Percentiles rank a stretch among this genome's conserved stretches.
Conservation (phyloP, 495 filamentous ascomycete species). For the Aspergillus bridgeri region DNA sequence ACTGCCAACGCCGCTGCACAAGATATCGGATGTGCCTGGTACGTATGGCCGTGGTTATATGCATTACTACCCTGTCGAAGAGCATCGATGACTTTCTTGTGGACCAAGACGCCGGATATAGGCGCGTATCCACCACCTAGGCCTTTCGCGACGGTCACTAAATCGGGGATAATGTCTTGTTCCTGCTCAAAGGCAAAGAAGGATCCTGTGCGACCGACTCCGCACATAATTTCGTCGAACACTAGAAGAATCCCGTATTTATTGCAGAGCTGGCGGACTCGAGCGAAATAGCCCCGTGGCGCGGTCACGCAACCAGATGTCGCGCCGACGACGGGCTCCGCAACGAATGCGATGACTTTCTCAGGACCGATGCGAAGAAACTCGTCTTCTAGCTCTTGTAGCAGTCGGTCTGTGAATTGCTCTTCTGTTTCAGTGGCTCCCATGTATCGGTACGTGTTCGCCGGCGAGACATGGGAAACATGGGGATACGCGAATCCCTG, state of each 20-base stretch:
- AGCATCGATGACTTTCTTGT: conserved; percentile 29
- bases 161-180: conserved; percentile 31
- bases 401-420: conserved; percentile 36
- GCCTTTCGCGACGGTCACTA: conserved; percentile 41
- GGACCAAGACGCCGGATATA: conserved; percentile 34
- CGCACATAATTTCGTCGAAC: conserved; percentile 45
- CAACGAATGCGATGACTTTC: conserved; percentile 61
- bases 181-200: conserved; percentile 41
- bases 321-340: conserved; percentile 58
- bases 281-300: conserved; percentile 35
- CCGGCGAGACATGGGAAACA: conserved; percentile 33
- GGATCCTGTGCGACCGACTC: conserved; percentile 37
- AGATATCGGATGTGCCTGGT: conserved; percentile 56
- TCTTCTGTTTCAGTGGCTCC: conserved; percentile 26
- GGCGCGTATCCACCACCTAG: conserved; percentile 39
- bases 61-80: conserved; percentile 29
- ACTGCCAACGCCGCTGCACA: conserved; percentile 61
- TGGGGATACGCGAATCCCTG: conserved; percentile 2
- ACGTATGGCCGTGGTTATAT: conserved; percentile 61
- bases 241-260: conserved; percentile 40
- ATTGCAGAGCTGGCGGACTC: conserved; percentile 36
- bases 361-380: conserved; percentile 59
- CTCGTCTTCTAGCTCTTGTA: conserved; percentile 58
- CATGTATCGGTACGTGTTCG: conserved; percentile 38
- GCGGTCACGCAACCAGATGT: conserved; percentile 41